Conservation (phyloP, 345 rosid genomes). For the Ceriops zippeliana region DNA sequence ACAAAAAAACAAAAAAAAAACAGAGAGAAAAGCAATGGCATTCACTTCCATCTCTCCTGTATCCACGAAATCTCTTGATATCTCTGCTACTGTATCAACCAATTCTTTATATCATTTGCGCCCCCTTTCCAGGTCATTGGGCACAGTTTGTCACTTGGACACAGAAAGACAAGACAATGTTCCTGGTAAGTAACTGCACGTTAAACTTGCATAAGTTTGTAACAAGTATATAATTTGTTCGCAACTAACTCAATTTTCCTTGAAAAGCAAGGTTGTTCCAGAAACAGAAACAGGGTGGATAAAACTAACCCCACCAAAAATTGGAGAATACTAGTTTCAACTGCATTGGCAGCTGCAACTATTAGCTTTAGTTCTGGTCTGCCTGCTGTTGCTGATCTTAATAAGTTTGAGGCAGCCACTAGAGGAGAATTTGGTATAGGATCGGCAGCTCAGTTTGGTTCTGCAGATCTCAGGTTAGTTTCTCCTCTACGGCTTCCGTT, state of each 20-base stretch:
- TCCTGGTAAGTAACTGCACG: constrained; percentile 26
- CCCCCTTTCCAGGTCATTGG: constrained; percentile 24
- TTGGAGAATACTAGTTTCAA: constrained; percentile 56
- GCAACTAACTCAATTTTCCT: constrained; percentile 24
- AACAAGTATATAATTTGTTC: not conserved
- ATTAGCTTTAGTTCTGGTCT: constrained; percentile 45
- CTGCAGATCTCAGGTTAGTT: constrained; percentile 71
- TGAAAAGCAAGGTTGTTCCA: constrained; percentile 50
- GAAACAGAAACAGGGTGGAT: constrained; percentile 17
- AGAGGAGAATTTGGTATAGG: constrained; percentile 92
- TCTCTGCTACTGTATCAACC: constrained; percentile 15
- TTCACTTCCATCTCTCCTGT: constrained; percentile 32
- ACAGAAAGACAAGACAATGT: constrained; percentile 13
- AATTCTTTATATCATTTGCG: constrained; percentile 3
- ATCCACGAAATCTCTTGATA: constrained; percentile 24
- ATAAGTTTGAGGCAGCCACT: constrained; percentile 74
- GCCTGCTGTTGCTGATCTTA: constrained; percentile 78
- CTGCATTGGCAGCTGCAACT: constrained; percentile 61
- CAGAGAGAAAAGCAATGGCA: constrained; percentile 27
- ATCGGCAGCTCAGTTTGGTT: constrained; percentile 87
- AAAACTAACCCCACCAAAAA: constrained; percentile 26
- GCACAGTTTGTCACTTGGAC: constrained; percentile 22
- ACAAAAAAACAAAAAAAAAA: too few relatives aligned
- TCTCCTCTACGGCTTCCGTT: not conserved
- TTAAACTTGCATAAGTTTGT: not conserved